phyloP scores from a whole-genome alignment of 805 yeast species.

The Clavispora phyllophila region DNA sequence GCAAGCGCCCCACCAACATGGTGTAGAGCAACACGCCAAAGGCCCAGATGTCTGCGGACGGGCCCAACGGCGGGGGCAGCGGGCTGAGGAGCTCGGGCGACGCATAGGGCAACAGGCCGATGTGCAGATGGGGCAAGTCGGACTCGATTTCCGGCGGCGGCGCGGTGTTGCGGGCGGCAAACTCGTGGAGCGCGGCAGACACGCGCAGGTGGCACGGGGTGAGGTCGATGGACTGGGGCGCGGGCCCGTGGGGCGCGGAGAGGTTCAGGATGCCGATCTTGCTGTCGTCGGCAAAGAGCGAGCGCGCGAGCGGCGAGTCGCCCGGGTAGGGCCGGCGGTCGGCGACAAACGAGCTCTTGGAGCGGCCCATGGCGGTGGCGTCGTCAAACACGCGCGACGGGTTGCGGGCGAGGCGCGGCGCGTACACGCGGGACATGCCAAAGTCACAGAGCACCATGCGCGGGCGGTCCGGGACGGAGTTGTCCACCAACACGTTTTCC shows the following conservation, averaged over 20 bases:
- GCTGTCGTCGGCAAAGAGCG: conserved; percentile 26
- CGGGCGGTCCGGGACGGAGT: conserved; percentile 34
- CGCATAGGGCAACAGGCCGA: conserved; percentile 91
- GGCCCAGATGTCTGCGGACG: conserved; percentile 86
- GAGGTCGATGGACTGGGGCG: conserved; percentile 27
- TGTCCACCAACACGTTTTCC: conserved; percentile 69
- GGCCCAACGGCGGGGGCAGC: conserved; percentile 56
- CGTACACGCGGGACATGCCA: conserved; percentile 62
- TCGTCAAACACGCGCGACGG: conserved; percentile 12
- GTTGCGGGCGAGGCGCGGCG: conserved; percentile 22
- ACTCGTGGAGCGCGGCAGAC: conserved; percentile 11
- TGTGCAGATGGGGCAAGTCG: conserved; percentile 57
- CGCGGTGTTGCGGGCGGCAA: conserved; percentile 8
- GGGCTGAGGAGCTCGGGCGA: conserved; percentile 78
- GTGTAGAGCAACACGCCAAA: conserved; percentile 76
- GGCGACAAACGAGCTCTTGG: conserved; percentile 30
- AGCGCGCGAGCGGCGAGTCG: conserved; percentile 20
- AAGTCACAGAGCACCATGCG: conserved; percentile 74
- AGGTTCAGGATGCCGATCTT: conserved; percentile 28
- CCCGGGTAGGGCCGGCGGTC: conserved; percentile 32
- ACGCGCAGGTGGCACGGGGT: conserved; percentile 22
- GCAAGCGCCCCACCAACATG: conserved; percentile 67
- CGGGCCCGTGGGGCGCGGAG: conserved; percentile 27
- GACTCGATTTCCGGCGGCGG: conserved; percentile 25
- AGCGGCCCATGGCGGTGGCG: conserved; percentile 21